Evolutionary conservation across 176 grass and related monocot genomes (phyloP).

Genomic region (Themeda triandra): DNA sequence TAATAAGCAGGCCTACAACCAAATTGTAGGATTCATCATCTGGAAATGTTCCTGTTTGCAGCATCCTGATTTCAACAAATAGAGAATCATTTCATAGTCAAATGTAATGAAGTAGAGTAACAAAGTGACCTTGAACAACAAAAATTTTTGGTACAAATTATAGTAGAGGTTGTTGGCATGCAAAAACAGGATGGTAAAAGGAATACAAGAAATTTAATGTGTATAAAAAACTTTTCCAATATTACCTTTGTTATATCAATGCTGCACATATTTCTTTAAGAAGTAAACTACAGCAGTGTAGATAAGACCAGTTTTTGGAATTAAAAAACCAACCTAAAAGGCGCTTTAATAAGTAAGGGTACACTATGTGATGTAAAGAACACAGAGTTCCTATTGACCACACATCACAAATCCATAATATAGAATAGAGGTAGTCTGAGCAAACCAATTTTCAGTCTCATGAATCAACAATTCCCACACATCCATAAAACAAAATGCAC

Average conservation of each 20-base stretch:
- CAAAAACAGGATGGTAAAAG: no score
- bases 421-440: not conserved
- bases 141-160: not conserved
- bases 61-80: slow-evolving; percentile 90
- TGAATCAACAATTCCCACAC: not conserved
- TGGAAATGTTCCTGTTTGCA: slow-evolving; percentile 74
- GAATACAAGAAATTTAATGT: not conserved
- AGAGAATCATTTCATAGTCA: slow-evolving; percentile 46
- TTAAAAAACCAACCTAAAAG: not conserved
- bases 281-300: not conserved
- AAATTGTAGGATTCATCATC: slow-evolving; percentile 96
- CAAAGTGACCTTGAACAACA: slow-evolving; percentile 24
- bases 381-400: not conserved
- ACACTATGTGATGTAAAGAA: not conserved
- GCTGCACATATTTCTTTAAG: not conserved
- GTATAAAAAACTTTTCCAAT: not conserved
- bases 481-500: not conserved
- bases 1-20: slow-evolving; percentile 72
- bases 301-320: not conserved
- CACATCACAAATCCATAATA: not conserved
- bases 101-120: not conserved
- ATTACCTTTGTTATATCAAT: not conserved
- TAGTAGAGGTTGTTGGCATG: not conserved
- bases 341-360: not conserved
- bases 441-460: not conserved